These are phyloP conservation scores for Cryptococcus sp. DNA, from an alignment of 1,284 basidiomycete species.

Conservation along the genomic window DNA sequence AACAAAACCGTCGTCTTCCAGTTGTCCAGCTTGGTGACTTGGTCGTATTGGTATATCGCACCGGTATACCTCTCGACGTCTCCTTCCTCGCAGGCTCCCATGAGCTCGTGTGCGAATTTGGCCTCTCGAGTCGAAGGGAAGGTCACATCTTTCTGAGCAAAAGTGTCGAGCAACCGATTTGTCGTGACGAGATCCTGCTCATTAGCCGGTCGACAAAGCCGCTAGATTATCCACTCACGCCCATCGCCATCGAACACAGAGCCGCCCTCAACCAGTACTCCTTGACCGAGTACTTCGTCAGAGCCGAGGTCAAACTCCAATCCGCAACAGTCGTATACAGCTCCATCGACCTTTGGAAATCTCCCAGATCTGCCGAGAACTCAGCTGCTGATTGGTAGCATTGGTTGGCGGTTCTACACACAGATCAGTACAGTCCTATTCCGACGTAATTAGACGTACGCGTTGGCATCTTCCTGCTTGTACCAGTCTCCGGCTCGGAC, in stretches of 20 bases:
- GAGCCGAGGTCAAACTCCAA: conserved; percentile 69
- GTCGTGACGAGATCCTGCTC: conserved; percentile 77
- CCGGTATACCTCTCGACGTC: conserved; percentile 64
- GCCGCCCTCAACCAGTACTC: conserved; percentile 90
- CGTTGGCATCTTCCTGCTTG: conserved; percentile 88
- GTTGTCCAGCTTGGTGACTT: conserved; percentile 82
- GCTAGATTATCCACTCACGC: conserved; percentile 53
- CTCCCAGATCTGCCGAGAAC: conserved; percentile 80
- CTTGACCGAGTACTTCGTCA: conserved; percentile 98
- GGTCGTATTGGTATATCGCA: conserved; percentile 78
- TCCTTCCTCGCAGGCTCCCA: conserved; percentile 71
- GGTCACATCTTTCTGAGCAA: conserved; percentile 65
- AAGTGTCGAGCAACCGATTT: conserved; percentile 67
- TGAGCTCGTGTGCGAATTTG: conserved; percentile 72
- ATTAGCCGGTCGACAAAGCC: background rate
- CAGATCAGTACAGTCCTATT: too few species aligned
- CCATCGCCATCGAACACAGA: conserved; percentile 84
- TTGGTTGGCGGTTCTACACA: conserved; percentile 80
- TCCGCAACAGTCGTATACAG: conserved; percentile 87
- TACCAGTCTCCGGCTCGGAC: conserved; percentile 97
- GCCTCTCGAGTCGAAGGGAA: conserved; percentile 83
- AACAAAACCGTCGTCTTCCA: conserved; percentile 89
- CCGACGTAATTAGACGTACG: conserved; percentile 61
- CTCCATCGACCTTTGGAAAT: conserved; percentile 78
- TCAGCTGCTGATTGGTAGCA: conserved; percentile 97